These are phyloP conservation scores for Leucosporidium scottii DNA, from an alignment of 768 basidiomycete genomes.

Conservation along the genomic window DNA sequence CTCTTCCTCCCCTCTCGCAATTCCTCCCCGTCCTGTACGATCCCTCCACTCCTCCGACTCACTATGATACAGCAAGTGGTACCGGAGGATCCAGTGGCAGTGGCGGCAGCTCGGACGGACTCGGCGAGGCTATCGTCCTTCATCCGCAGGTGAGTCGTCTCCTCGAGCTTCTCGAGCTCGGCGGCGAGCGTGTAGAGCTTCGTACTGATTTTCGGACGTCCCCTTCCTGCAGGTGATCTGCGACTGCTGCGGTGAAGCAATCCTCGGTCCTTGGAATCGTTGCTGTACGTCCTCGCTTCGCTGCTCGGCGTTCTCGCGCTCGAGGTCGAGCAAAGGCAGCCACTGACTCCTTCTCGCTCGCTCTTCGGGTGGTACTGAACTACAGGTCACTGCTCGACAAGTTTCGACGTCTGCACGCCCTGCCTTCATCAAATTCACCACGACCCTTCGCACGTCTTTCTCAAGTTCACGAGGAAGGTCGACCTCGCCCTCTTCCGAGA, in stretches of 20 bases:
- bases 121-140: background rate
- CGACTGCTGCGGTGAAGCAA: background rate
- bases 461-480: background rate
- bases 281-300: background rate
- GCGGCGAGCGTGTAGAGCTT: background rate
- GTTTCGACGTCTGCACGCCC: background rate
- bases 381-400: background rate
- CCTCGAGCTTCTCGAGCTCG: no score
- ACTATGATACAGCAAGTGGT: background rate
- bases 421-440: background rate
- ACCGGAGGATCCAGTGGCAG: background rate
- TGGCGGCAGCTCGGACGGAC: conserved; percentile 2
- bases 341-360: background rate
- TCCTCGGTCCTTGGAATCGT: background rate
- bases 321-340: no score
- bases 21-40: conserved; percentile 6
- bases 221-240: background rate
- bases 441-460: conserved; percentile 1
- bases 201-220: background rate
- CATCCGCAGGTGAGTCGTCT: conserved; percentile 2
- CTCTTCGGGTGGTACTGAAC: background rate
- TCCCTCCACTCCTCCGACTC: background rate
- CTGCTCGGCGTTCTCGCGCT: no score
- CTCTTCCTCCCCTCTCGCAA: conserved; percentile 2
- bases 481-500: conserved; percentile 4